Evolutionary conservation across 2,329 filamentous ascomycete genomes (phyloP).

Genomic region (Exutisphaerella laricina): DNA sequence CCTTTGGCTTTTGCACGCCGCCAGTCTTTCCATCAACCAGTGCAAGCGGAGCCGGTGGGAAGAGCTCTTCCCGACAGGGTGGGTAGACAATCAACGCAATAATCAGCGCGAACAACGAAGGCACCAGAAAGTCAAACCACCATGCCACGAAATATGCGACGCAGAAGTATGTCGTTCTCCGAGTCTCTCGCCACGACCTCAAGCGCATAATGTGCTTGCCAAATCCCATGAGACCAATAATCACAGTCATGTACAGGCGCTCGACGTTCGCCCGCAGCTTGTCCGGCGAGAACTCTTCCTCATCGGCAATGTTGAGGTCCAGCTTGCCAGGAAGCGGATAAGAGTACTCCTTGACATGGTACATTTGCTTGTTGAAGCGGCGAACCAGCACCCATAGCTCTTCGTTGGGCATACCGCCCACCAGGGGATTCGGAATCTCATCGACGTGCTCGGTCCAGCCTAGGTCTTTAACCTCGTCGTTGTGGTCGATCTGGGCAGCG

Average conservation of each 20-base stretch:
- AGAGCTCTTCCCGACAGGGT: slow-evolving; percentile 56
- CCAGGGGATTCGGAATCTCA: slow-evolving; percentile 54
- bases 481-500: slow-evolving; percentile 39
- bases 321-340: slow-evolving; percentile 59
- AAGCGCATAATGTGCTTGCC: slow-evolving; percentile 71
- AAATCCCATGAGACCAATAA: slow-evolving; percentile 59
- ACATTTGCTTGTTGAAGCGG: slow-evolving; percentile 71
- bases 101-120: slow-evolving; percentile 53
- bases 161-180: slow-evolving; percentile 62
- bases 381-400: slow-evolving; percentile 67
- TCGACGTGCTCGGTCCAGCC: slow-evolving; percentile 63
- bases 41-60: slow-evolving; percentile 71
- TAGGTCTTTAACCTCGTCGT: slow-evolving; percentile 56
- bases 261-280: slow-evolving; percentile 74
- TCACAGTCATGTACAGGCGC: slow-evolving; percentile 73
- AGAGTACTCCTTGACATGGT: slow-evolving; percentile 64
- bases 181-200: slow-evolving; percentile 70
- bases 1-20: slow-evolving; percentile 68
- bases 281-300: slow-evolving; percentile 80
- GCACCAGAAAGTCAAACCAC: slow-evolving; percentile 65
- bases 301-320: slow-evolving; percentile 73
- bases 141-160: slow-evolving; percentile 61
- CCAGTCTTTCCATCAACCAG: slow-evolving; percentile 65
- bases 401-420: slow-evolving; percentile 65
- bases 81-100: slow-evolving; percentile 64